Conservation (phyloP, 176 grass and related monocot species). For the Puccinellia tenuiflora region DNA sequence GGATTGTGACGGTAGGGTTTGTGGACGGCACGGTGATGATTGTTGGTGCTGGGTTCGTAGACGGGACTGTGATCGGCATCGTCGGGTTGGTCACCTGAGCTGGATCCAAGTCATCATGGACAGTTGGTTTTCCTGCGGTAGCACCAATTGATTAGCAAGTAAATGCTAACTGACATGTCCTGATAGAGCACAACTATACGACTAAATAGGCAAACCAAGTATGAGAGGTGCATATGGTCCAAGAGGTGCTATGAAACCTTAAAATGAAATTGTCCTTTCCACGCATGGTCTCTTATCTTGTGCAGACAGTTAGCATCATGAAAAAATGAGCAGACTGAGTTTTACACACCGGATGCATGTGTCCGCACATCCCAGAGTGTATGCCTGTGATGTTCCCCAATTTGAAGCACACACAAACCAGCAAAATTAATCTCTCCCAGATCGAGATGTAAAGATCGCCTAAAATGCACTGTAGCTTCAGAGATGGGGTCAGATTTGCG, state of each 20-base stretch:
- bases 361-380: background rate
- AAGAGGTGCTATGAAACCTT: background rate
- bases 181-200: background rate
- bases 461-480: background rate
- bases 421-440: background rate
- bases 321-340: background rate
- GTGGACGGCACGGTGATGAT: slow-evolving; percentile 55
- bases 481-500: background rate
- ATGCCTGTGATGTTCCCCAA: background rate
- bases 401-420: background rate
- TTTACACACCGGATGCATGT: background rate
- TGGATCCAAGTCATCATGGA: slow-evolving; percentile 30
- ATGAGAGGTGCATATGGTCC: background rate
- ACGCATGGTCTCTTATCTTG: background rate
- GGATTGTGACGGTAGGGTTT: slow-evolving; percentile 56
- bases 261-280: background rate
- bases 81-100: slow-evolving; percentile 25
- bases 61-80: slow-evolving; percentile 40
- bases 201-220: background rate
- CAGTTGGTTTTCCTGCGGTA: slow-evolving; percentile 19
- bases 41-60: slow-evolving; percentile 32
- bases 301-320: background rate
- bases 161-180: background rate
- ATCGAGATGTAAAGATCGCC: background rate
- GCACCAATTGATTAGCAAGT: background rate